phyloP scores from a whole-genome alignment of 2,329 filamentous ascomycete genomes.

The Penicillium griseofulvum region DNA sequence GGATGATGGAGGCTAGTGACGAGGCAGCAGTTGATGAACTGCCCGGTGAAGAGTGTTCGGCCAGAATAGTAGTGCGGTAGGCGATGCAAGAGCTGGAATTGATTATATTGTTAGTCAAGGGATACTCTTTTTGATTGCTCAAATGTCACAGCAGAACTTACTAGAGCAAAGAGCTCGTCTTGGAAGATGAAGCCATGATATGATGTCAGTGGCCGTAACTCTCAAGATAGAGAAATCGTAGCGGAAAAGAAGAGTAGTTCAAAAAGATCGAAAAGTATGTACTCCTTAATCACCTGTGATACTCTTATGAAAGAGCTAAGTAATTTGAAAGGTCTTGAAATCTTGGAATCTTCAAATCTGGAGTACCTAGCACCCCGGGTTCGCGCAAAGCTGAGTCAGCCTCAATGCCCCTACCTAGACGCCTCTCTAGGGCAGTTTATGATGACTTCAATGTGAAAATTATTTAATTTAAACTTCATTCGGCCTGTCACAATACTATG shows the following conservation, averaged over 20 bases:
- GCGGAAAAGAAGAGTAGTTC: background rate
- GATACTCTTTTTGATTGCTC: too few relatives aligned
- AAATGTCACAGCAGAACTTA: slow-evolving; percentile 46
- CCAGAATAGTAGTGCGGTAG: slow-evolving; percentile 85
- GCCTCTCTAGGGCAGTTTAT: too few relatives aligned
- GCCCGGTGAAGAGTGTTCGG: slow-evolving; percentile 86
- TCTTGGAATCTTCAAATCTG: background rate
- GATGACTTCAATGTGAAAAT: too few relatives aligned
- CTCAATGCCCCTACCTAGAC: background rate
- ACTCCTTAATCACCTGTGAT: background rate
- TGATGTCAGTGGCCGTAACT: slow-evolving; percentile 1
- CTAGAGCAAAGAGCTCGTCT: slow-evolving; percentile 70
- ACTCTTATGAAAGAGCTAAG: background rate
- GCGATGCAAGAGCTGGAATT: slow-evolving; percentile 79
- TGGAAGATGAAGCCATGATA: slow-evolving; percentile 66
- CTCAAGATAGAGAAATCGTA: background rate
- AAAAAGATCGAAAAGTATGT: background rate
- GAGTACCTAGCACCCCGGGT: background rate
- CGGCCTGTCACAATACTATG: too few relatives aligned
- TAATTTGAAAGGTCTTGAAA: background rate
- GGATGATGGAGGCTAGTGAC: slow-evolving; percentile 85
- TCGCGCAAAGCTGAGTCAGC: background rate
- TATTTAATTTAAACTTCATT: too few relatives aligned
- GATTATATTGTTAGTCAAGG: slow-evolving; percentile 1
- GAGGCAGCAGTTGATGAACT: slow-evolving; percentile 81